phyloP scores from a whole-genome alignment of 257 asterid species.

The Henckelia pumila region DNA sequence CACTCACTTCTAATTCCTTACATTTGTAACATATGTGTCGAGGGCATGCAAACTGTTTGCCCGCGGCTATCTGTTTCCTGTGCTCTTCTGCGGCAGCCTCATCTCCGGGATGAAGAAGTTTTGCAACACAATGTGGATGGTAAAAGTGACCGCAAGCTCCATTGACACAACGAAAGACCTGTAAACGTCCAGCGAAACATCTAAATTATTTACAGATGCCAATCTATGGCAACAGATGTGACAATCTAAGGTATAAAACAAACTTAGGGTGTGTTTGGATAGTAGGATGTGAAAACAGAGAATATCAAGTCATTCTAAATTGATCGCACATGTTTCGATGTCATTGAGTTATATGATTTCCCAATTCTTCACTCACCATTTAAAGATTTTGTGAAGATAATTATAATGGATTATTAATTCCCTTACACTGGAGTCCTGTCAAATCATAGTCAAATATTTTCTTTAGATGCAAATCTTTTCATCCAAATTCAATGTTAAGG shows the following conservation, averaged over 20 bases:
- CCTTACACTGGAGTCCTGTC: neutral
- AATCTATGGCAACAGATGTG: neutral
- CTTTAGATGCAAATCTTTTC: neutral
- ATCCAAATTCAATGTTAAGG: neutral
- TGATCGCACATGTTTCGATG: neutral
- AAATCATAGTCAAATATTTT: neutral
- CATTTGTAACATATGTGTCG: slow-evolving; percentile 70
- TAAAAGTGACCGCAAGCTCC: slow-evolving; percentile 91
- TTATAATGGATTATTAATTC: neutral
- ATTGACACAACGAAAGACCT: slow-evolving; percentile 87
- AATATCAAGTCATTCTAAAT: neutral
- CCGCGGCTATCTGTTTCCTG: slow-evolving; percentile 54
- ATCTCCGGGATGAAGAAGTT: slow-evolving; percentile 53
- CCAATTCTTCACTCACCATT: neutral
- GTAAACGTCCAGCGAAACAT: slow-evolving; percentile 23
- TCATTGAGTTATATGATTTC: neutral
- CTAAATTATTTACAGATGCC: slow-evolving; percentile 1
- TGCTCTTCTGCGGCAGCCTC: slow-evolving; percentile 49
- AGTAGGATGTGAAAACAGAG: neutral
- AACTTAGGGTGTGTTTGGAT: neutral
- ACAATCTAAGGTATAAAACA: neutral
- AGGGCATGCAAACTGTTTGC: slow-evolving; percentile 80
- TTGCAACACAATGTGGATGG: slow-evolving; percentile 82
- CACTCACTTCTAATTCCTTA: slow-evolving; percentile 62
- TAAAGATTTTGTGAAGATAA: neutral